phyloP scores from a whole-genome alignment of 768 basidiomycete genomes.

The button mushroom (Agaricus bisporus) region DNA sequence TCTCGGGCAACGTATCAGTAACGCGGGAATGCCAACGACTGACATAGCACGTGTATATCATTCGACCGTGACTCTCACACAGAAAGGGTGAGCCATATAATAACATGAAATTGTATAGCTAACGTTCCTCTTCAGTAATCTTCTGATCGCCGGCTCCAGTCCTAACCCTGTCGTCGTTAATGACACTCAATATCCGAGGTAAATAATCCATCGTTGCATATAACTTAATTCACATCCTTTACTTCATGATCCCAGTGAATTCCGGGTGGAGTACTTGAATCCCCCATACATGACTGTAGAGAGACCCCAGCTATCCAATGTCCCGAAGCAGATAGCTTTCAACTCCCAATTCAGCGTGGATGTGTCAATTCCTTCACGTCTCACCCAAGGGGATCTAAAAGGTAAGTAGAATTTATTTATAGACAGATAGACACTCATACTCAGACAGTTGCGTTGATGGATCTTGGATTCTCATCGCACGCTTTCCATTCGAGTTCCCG shows the following conservation, averaged over 20 bases:
- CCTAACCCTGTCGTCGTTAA: slow-evolving; percentile 30
- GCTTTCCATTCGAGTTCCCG: slow-evolving; percentile 34
- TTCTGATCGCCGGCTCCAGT: slow-evolving; percentile 37
- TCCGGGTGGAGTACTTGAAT: slow-evolving; percentile 35
- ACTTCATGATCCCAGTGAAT: slow-evolving; percentile 21
- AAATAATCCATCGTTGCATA: not conserved
- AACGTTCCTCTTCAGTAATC: slow-evolving; percentile 16
- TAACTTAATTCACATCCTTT: no score
- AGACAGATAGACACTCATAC: no score
- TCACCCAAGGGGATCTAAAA: slow-evolving; percentile 22
- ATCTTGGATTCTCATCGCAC: slow-evolving; percentile 37
- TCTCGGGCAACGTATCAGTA: slow-evolving; percentile 40
- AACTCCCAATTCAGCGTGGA: slow-evolving; percentile 27
- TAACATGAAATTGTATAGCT: no score
- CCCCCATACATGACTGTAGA: slow-evolving; percentile 34
- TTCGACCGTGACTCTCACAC: slow-evolving; percentile 50
- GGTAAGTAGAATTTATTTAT: slow-evolving; percentile 15
- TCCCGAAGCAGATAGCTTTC: slow-evolving; percentile 31
- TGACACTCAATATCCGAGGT: slow-evolving; percentile 22
- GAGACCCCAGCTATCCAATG: slow-evolving; percentile 27
- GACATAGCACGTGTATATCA: slow-evolving; percentile 56
- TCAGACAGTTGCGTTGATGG: slow-evolving; percentile 29
- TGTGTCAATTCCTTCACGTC: slow-evolving; percentile 24
- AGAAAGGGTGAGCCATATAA: slow-evolving; percentile 37
- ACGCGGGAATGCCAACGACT: slow-evolving; percentile 36